phyloP scores from a whole-genome alignment of 2,329 filamentous ascomycete genomes.

The Aspergillus uvarum region DNA sequence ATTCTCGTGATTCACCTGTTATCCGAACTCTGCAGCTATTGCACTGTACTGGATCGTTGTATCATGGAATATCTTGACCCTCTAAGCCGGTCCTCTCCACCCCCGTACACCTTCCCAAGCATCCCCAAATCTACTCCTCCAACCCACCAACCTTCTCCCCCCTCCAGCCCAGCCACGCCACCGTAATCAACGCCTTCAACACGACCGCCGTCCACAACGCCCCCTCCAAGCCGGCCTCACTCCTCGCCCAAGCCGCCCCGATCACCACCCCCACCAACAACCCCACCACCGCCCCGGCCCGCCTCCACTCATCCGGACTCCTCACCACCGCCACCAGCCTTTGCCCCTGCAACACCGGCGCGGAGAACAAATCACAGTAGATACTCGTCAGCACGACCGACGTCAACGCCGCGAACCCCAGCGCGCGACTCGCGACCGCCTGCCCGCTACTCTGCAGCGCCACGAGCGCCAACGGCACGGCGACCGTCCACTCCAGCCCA shows the following conservation, averaged over 20 bases:
- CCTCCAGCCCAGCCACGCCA: conserved; percentile 63
- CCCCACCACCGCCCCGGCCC: conserved; percentile 51
- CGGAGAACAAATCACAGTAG: conserved; percentile 77
- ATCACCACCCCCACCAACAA: conserved; percentile 55
- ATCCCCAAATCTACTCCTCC: background rate
- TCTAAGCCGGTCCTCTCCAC: too few species aligned
- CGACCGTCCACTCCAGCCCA: conserved; percentile 53
- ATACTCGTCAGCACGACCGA: conserved; percentile 79
- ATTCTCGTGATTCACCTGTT: too few species aligned
- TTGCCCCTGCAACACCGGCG: conserved; percentile 48
- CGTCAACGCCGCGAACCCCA: conserved; percentile 69
- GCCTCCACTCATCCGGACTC: conserved; percentile 56
- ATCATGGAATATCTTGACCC: too few species aligned
- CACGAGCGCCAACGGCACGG: conserved; percentile 67
- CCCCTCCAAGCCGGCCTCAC: conserved; percentile 51
- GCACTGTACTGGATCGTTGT: too few species aligned
- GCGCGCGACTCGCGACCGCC: conserved; percentile 69
- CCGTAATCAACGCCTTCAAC: conserved; percentile 57
- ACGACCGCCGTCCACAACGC: conserved; percentile 61
- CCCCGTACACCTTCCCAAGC: too few species aligned
- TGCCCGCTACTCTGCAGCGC: conserved; percentile 78
- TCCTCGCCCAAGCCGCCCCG: conserved; percentile 57
- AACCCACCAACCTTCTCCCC: conserved; percentile 17
- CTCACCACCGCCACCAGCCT: conserved; percentile 27
- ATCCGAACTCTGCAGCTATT: too few species aligned